A percentile compares a stretch with the other conserved stretches of the same genome.
These are phyloP conservation scores for Schizopora paradoxa DNA, from an alignment of 1,284 basidiomycete genomes.

Conservation along the genomic window DNA sequence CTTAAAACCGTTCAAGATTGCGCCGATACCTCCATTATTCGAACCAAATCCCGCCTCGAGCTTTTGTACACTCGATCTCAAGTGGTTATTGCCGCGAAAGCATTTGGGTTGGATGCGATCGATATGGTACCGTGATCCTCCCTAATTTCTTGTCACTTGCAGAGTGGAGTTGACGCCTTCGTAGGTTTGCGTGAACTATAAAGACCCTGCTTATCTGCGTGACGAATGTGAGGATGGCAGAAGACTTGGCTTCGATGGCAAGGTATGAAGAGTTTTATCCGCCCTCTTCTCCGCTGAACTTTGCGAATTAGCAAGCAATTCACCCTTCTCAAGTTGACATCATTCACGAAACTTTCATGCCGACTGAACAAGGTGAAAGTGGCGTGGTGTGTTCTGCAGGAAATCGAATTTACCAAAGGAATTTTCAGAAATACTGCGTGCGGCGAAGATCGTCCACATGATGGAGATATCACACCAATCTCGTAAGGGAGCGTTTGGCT, in stretches of 20 bases:
- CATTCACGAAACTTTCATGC: conserved; percentile 72
- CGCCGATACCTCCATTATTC: conserved; percentile 80
- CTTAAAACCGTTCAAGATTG: conserved; percentile 66
- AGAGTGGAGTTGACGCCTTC: neutral
- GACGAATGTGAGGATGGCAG: conserved; percentile 79
- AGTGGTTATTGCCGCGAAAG: conserved; percentile 81
- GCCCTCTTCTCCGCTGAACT: neutral
- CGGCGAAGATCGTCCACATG: conserved; percentile 64
- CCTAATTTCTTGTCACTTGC: conserved; percentile 25
- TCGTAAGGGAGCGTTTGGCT: conserved; percentile 57
- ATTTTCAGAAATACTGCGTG: conserved; percentile 68
- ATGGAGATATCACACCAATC: conserved; percentile 51
- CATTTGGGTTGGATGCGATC: conserved; percentile 79
- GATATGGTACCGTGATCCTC: no score
- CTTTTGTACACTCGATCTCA: conserved; percentile 84
- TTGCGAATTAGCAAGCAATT: conserved; percentile 74
- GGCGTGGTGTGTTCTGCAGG: no score
- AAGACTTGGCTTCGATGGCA: conserved; percentile 79
- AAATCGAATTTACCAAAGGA: no score
- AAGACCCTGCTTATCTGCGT: conserved; percentile 62
- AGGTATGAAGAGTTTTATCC: conserved; percentile 40
- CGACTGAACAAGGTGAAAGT: conserved; percentile 82
- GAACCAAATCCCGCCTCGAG: conserved; percentile 72
- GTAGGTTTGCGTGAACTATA: conserved; percentile 89
- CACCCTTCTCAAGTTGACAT: conserved; percentile 82